phyloP scores from a whole-genome alignment of 2,329 filamentous ascomycete genomes.

The Monosporascus sp. region DNA sequence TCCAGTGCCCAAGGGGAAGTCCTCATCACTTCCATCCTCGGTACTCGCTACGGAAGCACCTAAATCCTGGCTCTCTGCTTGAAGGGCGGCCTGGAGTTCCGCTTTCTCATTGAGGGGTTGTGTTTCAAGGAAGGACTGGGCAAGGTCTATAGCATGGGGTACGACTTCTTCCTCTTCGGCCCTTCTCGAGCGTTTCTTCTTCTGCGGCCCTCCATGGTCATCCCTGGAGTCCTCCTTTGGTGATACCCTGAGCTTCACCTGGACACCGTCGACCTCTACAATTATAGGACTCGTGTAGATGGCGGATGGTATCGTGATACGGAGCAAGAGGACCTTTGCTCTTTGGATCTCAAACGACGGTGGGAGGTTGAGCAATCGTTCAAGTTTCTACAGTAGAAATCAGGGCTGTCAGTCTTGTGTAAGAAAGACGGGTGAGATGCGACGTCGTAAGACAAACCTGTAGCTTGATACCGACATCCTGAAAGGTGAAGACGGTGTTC shows the following conservation, averaged over 20 bases:
- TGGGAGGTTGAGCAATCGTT: conserved; percentile 69
- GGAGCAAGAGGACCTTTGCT: conserved; percentile 70
- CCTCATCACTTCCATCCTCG: conserved; percentile 59
- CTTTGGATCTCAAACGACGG: conserved; percentile 63
- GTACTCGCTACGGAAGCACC: conserved; percentile 55
- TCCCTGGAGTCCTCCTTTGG: conserved; percentile 33
- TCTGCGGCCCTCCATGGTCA: conserved; percentile 25
- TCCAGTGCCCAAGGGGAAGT: conserved; percentile 60
- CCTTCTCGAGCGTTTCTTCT: conserved; percentile 21
- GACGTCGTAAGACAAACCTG: conserved; percentile 49
- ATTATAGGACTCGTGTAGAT: conserved; percentile 79
- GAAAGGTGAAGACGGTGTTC: conserved; percentile 77
- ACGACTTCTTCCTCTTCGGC: conserved; percentile 35
- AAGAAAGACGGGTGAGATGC: conserved; percentile 2
- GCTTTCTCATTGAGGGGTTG: conserved; percentile 61
- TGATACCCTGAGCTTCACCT: conserved; percentile 59
- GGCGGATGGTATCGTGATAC: conserved; percentile 80
- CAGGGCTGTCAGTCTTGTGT: conserved; percentile 14
- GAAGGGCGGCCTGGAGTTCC: conserved; percentile 63
- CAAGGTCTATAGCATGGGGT: conserved; percentile 67
- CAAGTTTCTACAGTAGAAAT: conserved; percentile 60
- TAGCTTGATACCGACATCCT: conserved; percentile 76
- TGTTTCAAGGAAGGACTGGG: conserved; percentile 71
- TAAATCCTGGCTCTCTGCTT: conserved; percentile 56
- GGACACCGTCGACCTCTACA: conserved; percentile 75